Evolutionary conservation across 805 yeast species (phyloP).

Genomic region (Candida arabinofermentans): DNA sequence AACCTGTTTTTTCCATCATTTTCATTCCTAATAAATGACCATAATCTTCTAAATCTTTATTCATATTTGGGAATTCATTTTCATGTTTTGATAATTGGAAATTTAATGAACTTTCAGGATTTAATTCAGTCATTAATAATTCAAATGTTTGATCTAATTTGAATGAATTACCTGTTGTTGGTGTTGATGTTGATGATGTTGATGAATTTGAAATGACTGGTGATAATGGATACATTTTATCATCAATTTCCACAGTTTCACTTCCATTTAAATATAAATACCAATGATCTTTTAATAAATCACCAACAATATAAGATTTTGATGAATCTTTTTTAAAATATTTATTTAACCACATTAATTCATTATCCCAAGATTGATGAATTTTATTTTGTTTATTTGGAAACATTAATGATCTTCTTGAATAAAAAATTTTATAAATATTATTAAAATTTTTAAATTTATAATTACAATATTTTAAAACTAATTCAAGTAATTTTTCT

Average conservation of each 20-base stretch:
- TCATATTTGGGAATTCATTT: constrained; percentile 34
- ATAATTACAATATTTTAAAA: constrained; percentile 40
- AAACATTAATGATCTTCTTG: constrained; percentile 89
- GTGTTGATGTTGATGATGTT: neutral
- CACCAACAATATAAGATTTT: constrained; percentile 72
- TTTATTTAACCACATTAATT: constrained; percentile 63
- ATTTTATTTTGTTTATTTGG: constrained; percentile 80
- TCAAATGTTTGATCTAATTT: constrained; percentile 65
- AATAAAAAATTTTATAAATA: constrained; percentile 72
- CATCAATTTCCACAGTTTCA: neutral
- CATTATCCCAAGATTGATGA: constrained; percentile 82
- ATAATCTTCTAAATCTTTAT: constrained; percentile 52
- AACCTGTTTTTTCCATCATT: constrained; percentile 58
- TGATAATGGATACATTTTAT: constrained; percentile 17
- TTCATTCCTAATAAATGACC: constrained; percentile 79
- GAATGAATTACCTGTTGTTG: neutral
- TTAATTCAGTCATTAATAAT: constrained; percentile 83
- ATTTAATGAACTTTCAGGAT: constrained; percentile 48
- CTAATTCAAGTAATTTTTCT: constrained; percentile 54
- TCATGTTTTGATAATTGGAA: constrained; percentile 41
- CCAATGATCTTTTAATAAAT: constrained; percentile 84
- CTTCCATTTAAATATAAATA: constrained; percentile 68
- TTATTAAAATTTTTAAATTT: constrained; percentile 22
- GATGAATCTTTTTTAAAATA: constrained; percentile 60
- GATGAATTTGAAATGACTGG: constrained; percentile 12